phyloP scores from a whole-genome alignment of 352 stramenopile species.

The Pythium oligandrum region DNA sequence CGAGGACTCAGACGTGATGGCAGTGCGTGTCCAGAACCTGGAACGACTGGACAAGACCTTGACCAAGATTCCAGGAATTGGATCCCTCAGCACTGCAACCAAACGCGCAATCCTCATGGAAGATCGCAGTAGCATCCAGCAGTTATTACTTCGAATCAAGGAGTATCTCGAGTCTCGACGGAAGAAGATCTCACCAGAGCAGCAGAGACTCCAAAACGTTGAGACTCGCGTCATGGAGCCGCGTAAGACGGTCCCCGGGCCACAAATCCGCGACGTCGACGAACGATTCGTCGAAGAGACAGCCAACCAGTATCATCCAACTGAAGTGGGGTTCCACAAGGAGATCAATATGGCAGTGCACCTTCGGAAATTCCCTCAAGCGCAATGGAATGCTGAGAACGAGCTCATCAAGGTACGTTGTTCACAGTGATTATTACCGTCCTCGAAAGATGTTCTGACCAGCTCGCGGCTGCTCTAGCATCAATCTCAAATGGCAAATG shows the following conservation, averaged over 20 bases:
- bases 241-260: constrained; percentile 5
- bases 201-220: constrained; percentile 6
- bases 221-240: constrained; percentile 18
- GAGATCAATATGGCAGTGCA: constrained; percentile 67
- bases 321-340: constrained; percentile 47
- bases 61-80: constrained; percentile 22
- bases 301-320: constrained; percentile 35
- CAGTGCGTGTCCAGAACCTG: constrained; percentile 54
- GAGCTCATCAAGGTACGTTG: constrained; percentile 26
- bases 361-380: constrained; percentile 53
- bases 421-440: background rate
- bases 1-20: constrained; percentile 23
- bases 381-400: constrained; percentile 54
- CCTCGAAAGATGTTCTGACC: no score
- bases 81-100: constrained; percentile 31
- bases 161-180: constrained; percentile 30
- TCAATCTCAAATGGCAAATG: constrained; percentile 19
- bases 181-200: constrained; percentile 14
- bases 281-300: constrained; percentile 49
- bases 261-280: constrained; percentile 33
- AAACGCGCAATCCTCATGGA: constrained; percentile 66
- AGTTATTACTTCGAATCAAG: constrained; percentile 63
- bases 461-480: constrained; percentile 14
- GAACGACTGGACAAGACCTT: constrained; percentile 45
- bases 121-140: constrained; percentile 38